A percentile compares a stretch with the other conserved stretches of the same genome.
phyloP scores from a whole-genome alignment of 2,329 filamentous ascomycete species.

The Trichothecium roseum region DNA sequence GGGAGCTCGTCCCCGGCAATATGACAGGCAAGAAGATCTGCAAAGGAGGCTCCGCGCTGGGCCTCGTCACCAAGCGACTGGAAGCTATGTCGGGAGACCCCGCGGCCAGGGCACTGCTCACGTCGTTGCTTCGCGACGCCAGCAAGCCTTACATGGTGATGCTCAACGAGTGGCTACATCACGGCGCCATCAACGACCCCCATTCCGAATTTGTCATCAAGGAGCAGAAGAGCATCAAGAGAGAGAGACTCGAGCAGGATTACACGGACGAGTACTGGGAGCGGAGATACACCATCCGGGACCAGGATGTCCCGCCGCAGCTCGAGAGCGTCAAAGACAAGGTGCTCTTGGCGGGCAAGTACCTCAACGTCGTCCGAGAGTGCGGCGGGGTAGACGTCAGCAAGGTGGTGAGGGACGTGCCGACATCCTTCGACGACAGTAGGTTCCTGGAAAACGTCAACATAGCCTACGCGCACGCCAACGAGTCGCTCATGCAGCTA shows the following conservation, averaged over 20 bases:
- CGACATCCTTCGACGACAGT: conserved; percentile 81
- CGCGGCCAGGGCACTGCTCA: conserved; percentile 71
- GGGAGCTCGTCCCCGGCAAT: conserved; percentile 66
- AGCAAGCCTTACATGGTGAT: conserved; percentile 95
- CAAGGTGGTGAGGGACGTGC: conserved; percentile 80
- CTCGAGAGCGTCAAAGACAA: conserved; percentile 87
- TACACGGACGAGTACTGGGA: conserved; percentile 99
- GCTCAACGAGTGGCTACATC: conserved; percentile 97
- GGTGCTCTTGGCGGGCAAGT: conserved; percentile 90
- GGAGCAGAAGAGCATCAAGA: conserved; percentile 88
- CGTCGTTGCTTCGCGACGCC: conserved; percentile 72
- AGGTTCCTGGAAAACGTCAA: conserved; percentile 95
- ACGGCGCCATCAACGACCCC: conserved; percentile 87
- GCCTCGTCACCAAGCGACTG: conserved; percentile 72
- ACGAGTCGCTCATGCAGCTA: conserved; percentile 82
- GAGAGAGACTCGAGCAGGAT: conserved; percentile 85
- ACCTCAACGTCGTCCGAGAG: conserved; percentile 93
- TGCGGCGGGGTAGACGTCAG: conserved; percentile 93
- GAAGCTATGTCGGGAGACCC: conserved; percentile 92
- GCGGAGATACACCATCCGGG: conserved; percentile 87
- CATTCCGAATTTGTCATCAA: conserved; percentile 92
- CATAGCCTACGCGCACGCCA: conserved; percentile 87
- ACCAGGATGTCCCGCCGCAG: conserved; percentile 84
- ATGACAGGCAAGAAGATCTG: conserved; percentile 84
- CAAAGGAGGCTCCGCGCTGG: conserved; percentile 93